These are phyloP conservation scores for Lactifluus pinguis DNA, from an alignment of 768 basidiomycete species.

Conservation along the genomic window DNA sequence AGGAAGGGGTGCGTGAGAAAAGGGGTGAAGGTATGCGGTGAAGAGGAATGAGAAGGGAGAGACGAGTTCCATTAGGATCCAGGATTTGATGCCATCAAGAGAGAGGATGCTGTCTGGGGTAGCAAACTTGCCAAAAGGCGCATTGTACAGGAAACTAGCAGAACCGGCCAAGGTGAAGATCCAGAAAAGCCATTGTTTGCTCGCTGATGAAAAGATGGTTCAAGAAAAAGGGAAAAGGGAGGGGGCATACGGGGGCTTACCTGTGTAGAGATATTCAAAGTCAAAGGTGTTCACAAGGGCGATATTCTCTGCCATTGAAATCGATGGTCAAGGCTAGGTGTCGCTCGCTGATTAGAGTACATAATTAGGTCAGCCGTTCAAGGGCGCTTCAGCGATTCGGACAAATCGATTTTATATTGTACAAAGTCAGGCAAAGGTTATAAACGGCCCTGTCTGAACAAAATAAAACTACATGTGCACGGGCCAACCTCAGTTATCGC, in stretches of 20 bases:
- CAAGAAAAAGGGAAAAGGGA: background rate
- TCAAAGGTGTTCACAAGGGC: conserved; percentile 7
- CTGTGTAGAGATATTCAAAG: conserved; percentile 13
- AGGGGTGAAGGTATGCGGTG: conserved; percentile 40
- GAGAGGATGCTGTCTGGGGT: conserved; percentile 40
- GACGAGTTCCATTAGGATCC: conserved; percentile 72
- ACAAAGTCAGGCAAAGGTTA: no score
- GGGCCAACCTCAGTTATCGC: conserved; percentile 10
- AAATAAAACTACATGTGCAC: no score
- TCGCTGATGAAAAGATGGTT: background rate
- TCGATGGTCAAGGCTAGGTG: background rate
- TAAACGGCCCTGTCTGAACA: no score
- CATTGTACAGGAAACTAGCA: conserved; percentile 46
- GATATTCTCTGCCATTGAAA: background rate
- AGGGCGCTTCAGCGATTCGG: no score
- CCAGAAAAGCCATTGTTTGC: conserved; percentile 14
- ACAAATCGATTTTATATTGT: no score
- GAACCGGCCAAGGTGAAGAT: conserved; percentile 22
- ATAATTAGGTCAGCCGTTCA: background rate
- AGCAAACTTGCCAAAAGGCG: conserved; percentile 75
- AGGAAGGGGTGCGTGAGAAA: conserved; percentile 29
- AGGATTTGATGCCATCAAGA: conserved; percentile 48
- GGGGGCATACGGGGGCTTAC: background rate
- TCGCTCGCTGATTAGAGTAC: background rate
- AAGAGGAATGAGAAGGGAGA: conserved; percentile 49